These are phyloP conservation scores for Candida sp. DNA, from an alignment of 1,139 yeast species.

Conservation along the genomic window DNA sequence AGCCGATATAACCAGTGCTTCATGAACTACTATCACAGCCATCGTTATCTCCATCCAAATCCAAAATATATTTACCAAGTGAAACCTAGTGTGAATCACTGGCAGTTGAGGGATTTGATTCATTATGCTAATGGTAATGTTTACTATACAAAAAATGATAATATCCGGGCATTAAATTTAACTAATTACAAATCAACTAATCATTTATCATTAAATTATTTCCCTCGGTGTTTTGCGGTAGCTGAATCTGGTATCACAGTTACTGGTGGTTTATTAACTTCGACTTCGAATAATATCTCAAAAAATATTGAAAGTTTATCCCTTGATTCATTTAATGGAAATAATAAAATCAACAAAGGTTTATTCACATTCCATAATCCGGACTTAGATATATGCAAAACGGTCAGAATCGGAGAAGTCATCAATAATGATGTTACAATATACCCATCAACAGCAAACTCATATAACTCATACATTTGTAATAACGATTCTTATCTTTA, in stretches of 20 bases:
- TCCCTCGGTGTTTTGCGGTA: constrained; percentile 71
- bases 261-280: constrained; percentile 63
- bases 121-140: constrained; percentile 34
- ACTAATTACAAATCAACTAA: constrained; percentile 13
- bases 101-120: constrained; percentile 84
- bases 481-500: constrained; percentile 79
- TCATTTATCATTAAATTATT: constrained; percentile 45
- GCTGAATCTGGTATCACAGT: constrained; percentile 52
- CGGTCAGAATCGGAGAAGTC: constrained; percentile 69
- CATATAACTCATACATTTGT: constrained; percentile 63
- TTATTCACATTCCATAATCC: constrained; percentile 57
- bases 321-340: constrained; percentile 10
- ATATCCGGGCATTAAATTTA: constrained; percentile 24
- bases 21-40: constrained; percentile 46
- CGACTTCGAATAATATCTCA: constrained; percentile 23
- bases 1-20: constrained; percentile 31
- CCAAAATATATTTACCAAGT: constrained; percentile 34
- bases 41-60: constrained; percentile 33
- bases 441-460: constrained; percentile 32
- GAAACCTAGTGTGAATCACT: constrained; percentile 53
- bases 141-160: constrained; percentile 32
- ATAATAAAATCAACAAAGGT: constrained; percentile 42
- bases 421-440: constrained; percentile 82
- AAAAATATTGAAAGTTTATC: constrained; percentile 24
- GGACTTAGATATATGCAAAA: constrained; percentile 40